Evolutionary conservation across 1,139 yeast genomes (phyloP).

Genomic region (Yamadazyma sp.): DNA sequence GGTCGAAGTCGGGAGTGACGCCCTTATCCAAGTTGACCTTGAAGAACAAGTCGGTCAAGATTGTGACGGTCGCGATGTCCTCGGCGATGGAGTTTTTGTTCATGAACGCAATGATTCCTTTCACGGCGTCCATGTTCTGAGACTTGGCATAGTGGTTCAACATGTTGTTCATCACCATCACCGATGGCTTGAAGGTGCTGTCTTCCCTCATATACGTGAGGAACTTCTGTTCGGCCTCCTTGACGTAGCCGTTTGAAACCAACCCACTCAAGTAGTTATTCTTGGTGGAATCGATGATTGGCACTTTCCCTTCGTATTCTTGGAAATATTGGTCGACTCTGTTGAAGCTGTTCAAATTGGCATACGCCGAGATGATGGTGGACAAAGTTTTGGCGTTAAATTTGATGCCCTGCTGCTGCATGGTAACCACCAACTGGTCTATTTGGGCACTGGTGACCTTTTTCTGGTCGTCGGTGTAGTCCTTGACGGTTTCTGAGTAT

Average conservation of each 20-base stretch:
- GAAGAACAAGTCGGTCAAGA: slow-evolving; percentile 56
- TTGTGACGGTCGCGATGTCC: slow-evolving; percentile 68
- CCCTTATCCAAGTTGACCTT: slow-evolving; percentile 48
- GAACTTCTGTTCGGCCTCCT: slow-evolving; percentile 36
- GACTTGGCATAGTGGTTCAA: slow-evolving; percentile 30
- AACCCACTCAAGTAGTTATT: slow-evolving; percentile 41
- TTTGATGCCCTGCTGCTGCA: slow-evolving; percentile 22
- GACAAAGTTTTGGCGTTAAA: slow-evolving; percentile 32
- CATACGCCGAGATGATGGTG: slow-evolving; percentile 33
- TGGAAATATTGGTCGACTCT: slow-evolving; percentile 30
- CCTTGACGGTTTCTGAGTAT: slow-evolving; percentile 24
- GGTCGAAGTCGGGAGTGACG: slow-evolving; percentile 40
- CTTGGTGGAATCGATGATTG: slow-evolving; percentile 29
- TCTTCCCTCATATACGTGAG: slow-evolving; percentile 27
- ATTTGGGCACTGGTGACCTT: slow-evolving; percentile 20
- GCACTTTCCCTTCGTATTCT: slow-evolving; percentile 20
- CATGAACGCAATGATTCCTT: slow-evolving; percentile 41
- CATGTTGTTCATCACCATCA: slow-evolving; percentile 38
- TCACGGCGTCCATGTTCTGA: slow-evolving; percentile 38
- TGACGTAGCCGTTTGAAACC: slow-evolving; percentile 27
- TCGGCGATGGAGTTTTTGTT: slow-evolving; percentile 45
- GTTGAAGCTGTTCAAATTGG: slow-evolving; percentile 36
- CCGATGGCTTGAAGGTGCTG: slow-evolving; percentile 31
- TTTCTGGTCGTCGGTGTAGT: slow-evolving; percentile 18
- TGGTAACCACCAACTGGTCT: slow-evolving; percentile 32